Evolutionary conservation across 371 early-diverging fungal genomes (phyloP).

Genomic region (Rhizopus delemar): DNA sequence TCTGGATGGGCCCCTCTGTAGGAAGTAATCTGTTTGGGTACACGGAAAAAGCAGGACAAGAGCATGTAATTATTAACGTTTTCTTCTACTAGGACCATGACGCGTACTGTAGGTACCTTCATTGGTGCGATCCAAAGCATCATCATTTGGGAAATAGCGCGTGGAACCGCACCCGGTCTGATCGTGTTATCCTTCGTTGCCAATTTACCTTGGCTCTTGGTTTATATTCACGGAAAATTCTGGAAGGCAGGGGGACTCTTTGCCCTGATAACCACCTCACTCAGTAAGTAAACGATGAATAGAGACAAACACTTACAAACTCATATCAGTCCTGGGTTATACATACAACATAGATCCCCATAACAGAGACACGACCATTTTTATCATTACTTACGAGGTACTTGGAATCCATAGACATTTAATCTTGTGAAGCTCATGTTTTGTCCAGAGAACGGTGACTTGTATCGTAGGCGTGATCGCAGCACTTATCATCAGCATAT

Average conservation of each 20-base stretch:
- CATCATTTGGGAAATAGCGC: constrained; percentile 46
- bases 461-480: constrained; percentile 42
- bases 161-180: constrained; percentile 30
- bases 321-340: constrained; percentile 38
- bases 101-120: constrained; percentile 43
- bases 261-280: constrained; percentile 42
- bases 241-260: constrained; percentile 50
- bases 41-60: background rate
- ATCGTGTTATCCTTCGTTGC: constrained; percentile 36
- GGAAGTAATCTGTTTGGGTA: constrained; percentile 55
- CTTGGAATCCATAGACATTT: background rate
- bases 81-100: constrained; percentile 35
- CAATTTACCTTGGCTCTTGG: constrained; percentile 45
- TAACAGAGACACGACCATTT: constrained; percentile 27
- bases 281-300: constrained; percentile 38
- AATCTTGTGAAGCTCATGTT: background rate
- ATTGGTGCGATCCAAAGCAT: constrained; percentile 41
- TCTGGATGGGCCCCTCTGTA: constrained; percentile 55
- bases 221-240: constrained; percentile 47
- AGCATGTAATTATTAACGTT: constrained; percentile 8
- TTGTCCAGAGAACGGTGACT: constrained; percentile 31
- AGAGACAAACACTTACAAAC: background rate
- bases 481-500: constrained; percentile 38
- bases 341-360: constrained; percentile 25
- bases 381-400: constrained; percentile 38